phyloP scores from a whole-genome alignment of 768 basidiomycete species.

The Sporobolomyces pararoseus region DNA sequence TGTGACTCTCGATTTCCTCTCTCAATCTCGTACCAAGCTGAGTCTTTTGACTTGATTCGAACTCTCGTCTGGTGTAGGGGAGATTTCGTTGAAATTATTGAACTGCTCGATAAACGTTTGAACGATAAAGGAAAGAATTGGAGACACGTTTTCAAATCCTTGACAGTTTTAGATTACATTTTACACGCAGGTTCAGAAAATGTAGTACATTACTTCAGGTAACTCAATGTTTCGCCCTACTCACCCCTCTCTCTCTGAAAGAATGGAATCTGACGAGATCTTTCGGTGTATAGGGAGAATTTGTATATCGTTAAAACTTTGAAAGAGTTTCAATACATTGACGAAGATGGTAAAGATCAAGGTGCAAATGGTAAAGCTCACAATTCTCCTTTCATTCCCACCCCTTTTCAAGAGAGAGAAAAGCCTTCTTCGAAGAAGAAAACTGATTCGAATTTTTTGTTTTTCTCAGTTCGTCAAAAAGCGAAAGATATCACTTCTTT shows the following conservation, averaged over 20 bases:
- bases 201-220: slow-evolving; percentile 87
- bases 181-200: slow-evolving; percentile 96
- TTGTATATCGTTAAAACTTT: slow-evolving; percentile 97
- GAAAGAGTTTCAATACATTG: slow-evolving; percentile 95
- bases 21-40: not conserved
- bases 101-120: slow-evolving; percentile 97
- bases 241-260: too few species aligned
- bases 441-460: too few species aligned
- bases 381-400: not conserved
- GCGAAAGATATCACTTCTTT: slow-evolving; percentile 98
- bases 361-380: slow-evolving; percentile 89
- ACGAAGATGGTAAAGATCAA: slow-evolving; percentile 93
- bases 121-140: slow-evolving; percentile 99
- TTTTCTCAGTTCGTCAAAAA: slow-evolving; percentile 69
- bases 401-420: too few species aligned
- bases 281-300: slow-evolving; percentile 83
- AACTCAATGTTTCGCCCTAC: too few species aligned
- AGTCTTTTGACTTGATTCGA: too few species aligned
- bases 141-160: slow-evolving; percentile 98
- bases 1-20: slow-evolving; percentile 52
- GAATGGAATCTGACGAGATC: too few species aligned
- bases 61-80: slow-evolving; percentile 54
- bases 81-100: slow-evolving; percentile 99
- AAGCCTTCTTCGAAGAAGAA: too few species aligned
- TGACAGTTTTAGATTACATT: slow-evolving; percentile 91